Evolutionary conservation across 1,284 basidiomycete species (phyloP), one percentile per base, ranked within the genome.

Genomic region (Microbotryum violaceum): DNA sequence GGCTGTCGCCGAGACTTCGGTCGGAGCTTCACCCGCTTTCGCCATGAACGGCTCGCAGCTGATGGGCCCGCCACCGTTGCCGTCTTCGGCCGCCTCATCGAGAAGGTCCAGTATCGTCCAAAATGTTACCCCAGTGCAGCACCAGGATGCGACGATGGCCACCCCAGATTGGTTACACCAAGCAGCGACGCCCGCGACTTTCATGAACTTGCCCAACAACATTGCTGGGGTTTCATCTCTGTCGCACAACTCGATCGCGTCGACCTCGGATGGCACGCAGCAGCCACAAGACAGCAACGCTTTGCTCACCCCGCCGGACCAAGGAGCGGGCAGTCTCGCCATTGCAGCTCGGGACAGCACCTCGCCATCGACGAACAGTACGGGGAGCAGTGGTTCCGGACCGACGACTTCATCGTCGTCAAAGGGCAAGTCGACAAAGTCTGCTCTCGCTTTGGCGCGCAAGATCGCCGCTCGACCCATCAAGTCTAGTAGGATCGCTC

Each of bases 171-270:
- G 58, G 58, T 20, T 64, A 23, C 54, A 55, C 46, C 68, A 42
- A 42, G 37, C 70, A 8, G 60, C 70, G 29, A 72, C 71, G 8
- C 71, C 71, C 3, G 68, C 71, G 1, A 59, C 64, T 4, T 65
- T 72, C 50, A 71, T 72, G 71, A 71, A 70, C 54, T 52, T 72
- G 21, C 44, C 66, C 2, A 53, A 51, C 51, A 61, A 63, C 33
- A 58, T 68, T 33, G 53, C 37, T 10, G 37, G 37, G 9, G 37
- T 42, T 6, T 42, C 37, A 16, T 42, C 37, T 10, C 37, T 42
- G 37, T 42, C 37, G 37, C 37, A 42, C 37, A 42, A 5, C 12
- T 16, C 37, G 4, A 42, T 18, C 37, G 37, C 37, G 37, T 42
- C 37, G 37, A 42, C 37, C 6, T 16, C 5, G 12, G 37, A 18